These are phyloP conservation scores for Chlorella sp. DNA, from an alignment of 139 green algal species.

Conservation along the genomic window DNA sequence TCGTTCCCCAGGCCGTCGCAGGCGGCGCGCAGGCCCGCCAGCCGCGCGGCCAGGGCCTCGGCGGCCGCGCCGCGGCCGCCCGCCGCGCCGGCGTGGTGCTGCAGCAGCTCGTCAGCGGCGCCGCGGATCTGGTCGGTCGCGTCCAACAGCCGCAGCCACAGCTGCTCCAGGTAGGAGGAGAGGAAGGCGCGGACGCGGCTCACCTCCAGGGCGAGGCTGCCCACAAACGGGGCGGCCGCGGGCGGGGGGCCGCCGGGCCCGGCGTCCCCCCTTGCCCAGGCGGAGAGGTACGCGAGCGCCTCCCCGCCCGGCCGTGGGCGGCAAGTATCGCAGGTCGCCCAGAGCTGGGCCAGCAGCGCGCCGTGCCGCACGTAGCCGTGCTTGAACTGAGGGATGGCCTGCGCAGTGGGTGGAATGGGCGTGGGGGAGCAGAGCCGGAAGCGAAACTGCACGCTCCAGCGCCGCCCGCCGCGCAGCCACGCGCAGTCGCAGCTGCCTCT, in stretches of 20 bases:
- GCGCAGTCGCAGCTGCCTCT: neutral
- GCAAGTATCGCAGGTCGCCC: no score
- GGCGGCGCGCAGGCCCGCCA: neutral
- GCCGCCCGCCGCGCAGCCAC: neutral
- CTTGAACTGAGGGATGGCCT: constrained; percentile 27
- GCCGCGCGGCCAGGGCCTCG: neutral
- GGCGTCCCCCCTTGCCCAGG: no score
- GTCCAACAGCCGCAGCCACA: constrained; percentile 45
- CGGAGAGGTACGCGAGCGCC: no score
- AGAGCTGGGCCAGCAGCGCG: constrained; percentile 26
- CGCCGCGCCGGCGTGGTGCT: neutral
- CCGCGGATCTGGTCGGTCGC: neutral
- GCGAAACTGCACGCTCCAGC: neutral
- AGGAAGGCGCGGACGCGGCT: constrained; percentile 34
- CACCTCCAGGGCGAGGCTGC: constrained; percentile 25
- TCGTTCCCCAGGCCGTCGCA: no score
- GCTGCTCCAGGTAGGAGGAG: constrained; percentile 23
- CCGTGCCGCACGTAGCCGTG: constrained; percentile 38
- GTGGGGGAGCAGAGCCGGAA: neutral
- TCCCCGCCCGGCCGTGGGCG: no score
- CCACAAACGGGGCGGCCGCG: constrained; percentile 7
- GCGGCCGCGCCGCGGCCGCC: neutral
- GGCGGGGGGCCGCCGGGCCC: neutral
- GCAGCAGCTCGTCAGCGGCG: constrained; percentile 3
- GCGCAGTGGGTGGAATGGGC: neutral